Conservation (phyloP, 2,329 filamentous ascomycete genomes). For the Fusarium nanum region DNA sequence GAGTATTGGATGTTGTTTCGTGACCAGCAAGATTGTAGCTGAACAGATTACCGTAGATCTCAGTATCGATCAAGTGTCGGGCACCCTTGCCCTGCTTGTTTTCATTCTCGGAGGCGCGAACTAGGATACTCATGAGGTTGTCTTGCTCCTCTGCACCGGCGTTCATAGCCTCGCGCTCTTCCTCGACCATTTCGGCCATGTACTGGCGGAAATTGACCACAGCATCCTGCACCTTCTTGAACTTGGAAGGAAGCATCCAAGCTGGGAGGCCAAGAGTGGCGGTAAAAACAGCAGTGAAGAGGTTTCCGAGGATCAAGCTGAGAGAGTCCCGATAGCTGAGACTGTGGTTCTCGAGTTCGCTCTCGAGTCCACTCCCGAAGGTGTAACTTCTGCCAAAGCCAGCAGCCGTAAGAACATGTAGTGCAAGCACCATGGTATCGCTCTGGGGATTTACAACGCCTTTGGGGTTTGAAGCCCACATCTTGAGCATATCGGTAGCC, state of each 20-base stretch:
- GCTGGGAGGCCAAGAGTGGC: conserved; percentile 27
- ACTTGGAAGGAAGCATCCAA: conserved; percentile 30
- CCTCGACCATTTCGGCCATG: conserved; percentile 35
- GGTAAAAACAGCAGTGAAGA: conserved; percentile 34
- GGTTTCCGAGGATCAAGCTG: conserved; percentile 29
- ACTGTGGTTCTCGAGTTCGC: conserved; percentile 21
- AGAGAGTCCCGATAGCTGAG: conserved; percentile 34
- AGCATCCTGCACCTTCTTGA: conserved; percentile 32
- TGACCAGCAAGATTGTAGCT: conserved; percentile 63
- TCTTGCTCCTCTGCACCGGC: conserved; percentile 19
- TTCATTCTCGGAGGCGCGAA: conserved; percentile 34
- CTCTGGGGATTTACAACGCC: conserved; percentile 30
- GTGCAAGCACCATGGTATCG: conserved; percentile 36
- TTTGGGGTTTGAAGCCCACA: conserved; percentile 26
- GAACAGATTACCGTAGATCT: conserved; percentile 63
- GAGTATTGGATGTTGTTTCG: conserved; percentile 61
- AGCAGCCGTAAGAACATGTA: conserved; percentile 39
- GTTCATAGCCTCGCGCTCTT: conserved; percentile 30
- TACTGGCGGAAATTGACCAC: conserved; percentile 35
- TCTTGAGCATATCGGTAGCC: conserved; percentile 34
- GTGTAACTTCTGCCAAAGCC: conserved; percentile 38
- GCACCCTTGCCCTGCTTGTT: conserved; percentile 18
- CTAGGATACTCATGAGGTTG: conserved; percentile 39
- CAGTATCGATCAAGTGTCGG: conserved; percentile 50
- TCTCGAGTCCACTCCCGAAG: conserved; percentile 26